Evolutionary conservation across 768 basidiomycete genomes (phyloP), one percentile per base, ranked within the genome.

Genomic region (Tephrocybe sp.): DNA sequence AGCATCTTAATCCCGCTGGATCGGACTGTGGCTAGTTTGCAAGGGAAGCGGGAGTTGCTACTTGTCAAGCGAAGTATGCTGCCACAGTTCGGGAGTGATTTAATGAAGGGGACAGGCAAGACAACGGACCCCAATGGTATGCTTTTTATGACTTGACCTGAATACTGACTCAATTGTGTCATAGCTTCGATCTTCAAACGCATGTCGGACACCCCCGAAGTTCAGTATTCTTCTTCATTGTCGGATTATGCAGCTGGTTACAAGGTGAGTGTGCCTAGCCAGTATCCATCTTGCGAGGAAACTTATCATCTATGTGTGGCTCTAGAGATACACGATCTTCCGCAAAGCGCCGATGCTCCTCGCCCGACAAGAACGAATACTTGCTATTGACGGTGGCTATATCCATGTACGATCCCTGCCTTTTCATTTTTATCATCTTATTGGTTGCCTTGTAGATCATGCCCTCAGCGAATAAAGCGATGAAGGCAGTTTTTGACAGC

Each of bases 271-370:
- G 21, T 24, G 16, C 41, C 13, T 9, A 21, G 25, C 5, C 18
- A 7, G 5, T 24, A 15, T 22, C 12, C 22, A 1, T 21, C 7
- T 31, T 5, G 18, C 36, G 25, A 25, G 19, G 21, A n/a, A n/a
- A n/a, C 34, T 21, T n/a, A 38, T n/a, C n/a, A n/a, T n/a, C n/a
- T n/a, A n/a, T n/a, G n/a, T 21, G 26, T 43, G 13, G n/a, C 8
- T 30, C 9, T 65, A 94, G 91, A 89, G 90, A 79, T 99, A 86
- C 60, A 88, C 83, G 0, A 89, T 99, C 15, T 91, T 89, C 63
- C 87, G 96, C 40, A 98, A 96, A 70, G 83, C 96, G 67, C 93
- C 95, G 2, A 96, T 95, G 88, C 73, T 92, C 21, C 85, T 98
- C 39, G 85, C 90, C 3, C 82, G 92, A 18, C 93, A 94, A 58